Conservation (phyloP, 2,329 filamentous ascomycete species). For the Microdochium paspali region DNA sequence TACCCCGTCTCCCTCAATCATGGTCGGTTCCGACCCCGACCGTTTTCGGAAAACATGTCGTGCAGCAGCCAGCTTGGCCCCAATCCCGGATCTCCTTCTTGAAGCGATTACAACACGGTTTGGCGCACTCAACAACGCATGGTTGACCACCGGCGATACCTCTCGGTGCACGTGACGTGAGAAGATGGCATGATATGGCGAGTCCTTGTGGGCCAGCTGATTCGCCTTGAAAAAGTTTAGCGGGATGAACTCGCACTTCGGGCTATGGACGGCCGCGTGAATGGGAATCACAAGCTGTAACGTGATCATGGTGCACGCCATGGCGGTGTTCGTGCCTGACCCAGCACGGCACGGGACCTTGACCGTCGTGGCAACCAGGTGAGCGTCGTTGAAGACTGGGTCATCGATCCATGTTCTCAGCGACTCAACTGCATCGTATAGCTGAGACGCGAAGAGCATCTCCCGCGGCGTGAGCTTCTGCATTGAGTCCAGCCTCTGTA, state of each 20-base stretch:
- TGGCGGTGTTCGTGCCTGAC: conserved; percentile 5
- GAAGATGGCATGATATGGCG: conserved; percentile 48
- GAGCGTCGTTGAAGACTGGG: conserved; percentile 29
- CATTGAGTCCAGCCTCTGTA: conserved; percentile 26
- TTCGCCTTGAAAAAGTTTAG: conserved; percentile 57
- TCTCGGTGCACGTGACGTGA: conserved; percentile 51
- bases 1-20: background rate
- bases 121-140: conserved; percentile 3
- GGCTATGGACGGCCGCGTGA: conserved; percentile 39
- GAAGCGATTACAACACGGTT: background rate
- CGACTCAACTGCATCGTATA: conserved; percentile 27
- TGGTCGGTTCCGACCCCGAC: background rate
- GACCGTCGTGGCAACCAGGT: conserved; percentile 26
- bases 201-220: conserved; percentile 49
- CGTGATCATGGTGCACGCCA: conserved; percentile 32
- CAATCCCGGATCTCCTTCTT: background rate
- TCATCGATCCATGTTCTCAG: conserved; percentile 28
- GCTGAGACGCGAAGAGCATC: conserved; percentile 31
- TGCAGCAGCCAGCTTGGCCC: background rate
- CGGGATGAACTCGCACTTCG: conserved; percentile 49
- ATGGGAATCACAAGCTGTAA: conserved; percentile 55
- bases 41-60: background rate
- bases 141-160: conserved; percentile 38
- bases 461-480: conserved; percentile 27
- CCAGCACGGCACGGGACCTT: conserved; percentile 24